Percentiles rank a stretch among this genome's conserved stretches.
Evolutionary conservation across 1,284 basidiomycete genomes (phyloP).

Genomic region (Pholiota adiposa): DNA sequence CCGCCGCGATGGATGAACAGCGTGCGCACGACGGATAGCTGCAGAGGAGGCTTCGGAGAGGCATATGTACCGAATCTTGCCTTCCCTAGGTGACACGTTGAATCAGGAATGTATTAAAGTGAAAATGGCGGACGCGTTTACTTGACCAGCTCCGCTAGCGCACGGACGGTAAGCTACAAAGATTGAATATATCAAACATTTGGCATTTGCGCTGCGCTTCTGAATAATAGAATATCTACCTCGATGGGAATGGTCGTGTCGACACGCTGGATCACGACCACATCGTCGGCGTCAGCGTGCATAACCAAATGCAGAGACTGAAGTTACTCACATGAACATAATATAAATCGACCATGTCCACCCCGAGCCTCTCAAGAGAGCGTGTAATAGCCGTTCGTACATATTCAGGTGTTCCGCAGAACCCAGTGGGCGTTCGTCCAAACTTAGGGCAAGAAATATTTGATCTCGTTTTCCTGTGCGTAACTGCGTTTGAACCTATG

Average conservation of each 20-base stretch:
- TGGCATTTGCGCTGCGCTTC: too few relatives aligned
- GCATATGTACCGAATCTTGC: constrained; percentile 64
- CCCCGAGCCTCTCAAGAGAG: neutral
- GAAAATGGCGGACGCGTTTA: constrained; percentile 24
- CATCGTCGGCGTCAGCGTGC: too few relatives aligned
- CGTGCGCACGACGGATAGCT: constrained; percentile 65
- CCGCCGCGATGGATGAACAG: constrained; percentile 61
- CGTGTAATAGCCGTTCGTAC: constrained; percentile 22
- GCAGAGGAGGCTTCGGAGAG: constrained; percentile 61
- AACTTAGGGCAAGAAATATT: constrained; percentile 56
- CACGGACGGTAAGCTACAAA: constrained; percentile 44
- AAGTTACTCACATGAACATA: neutral
- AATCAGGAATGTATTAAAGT: neutral
- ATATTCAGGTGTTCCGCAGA: constrained; percentile 38
- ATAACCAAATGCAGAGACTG: too few relatives aligned
- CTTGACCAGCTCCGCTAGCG: constrained; percentile 44
- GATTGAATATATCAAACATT: neutral
- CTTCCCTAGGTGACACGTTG: constrained; percentile 37
- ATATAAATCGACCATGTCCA: neutral
- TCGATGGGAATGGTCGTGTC: constrained; percentile 47
- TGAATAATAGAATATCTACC: constrained; percentile 25
- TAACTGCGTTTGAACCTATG: constrained; percentile 29
- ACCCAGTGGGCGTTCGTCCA: constrained; percentile 31
- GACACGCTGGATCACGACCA: too few relatives aligned
- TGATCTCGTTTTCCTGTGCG: constrained; percentile 44